Evolutionary conservation across 2,329 filamentous ascomycete species (phyloP).

Genomic region (Cladosporium sphaerospermum): DNA sequence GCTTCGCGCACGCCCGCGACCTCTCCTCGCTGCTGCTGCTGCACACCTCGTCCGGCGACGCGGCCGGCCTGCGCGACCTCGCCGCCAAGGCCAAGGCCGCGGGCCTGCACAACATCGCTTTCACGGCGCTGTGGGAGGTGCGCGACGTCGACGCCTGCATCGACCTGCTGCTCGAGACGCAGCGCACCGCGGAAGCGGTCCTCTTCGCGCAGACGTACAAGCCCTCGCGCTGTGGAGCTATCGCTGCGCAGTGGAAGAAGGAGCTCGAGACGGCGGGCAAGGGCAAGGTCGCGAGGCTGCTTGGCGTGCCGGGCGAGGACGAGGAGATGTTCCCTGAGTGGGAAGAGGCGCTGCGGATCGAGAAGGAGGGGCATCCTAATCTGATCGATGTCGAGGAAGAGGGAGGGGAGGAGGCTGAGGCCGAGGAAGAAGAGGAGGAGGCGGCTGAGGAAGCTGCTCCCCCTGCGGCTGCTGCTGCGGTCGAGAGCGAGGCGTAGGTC

Average conservation of each 20-base stretch:
- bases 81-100: constrained; percentile 68
- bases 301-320: constrained; percentile 64
- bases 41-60: constrained; percentile 78
- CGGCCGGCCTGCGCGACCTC: constrained; percentile 64
- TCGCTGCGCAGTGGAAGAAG: constrained; percentile 76
- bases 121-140: constrained; percentile 82
- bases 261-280: constrained; percentile 79
- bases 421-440: constrained; percentile 44
- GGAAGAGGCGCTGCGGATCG: constrained; percentile 81
- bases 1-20: constrained; percentile 86
- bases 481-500: constrained; percentile 2
- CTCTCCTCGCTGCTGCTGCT: constrained; percentile 82
- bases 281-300: constrained; percentile 71
- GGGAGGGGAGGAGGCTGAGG: constrained; percentile 41
- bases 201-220: constrained; percentile 95
- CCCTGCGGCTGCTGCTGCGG: background rate
- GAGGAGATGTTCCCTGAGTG: constrained; percentile 88
- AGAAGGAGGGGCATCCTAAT: constrained; percentile 57
- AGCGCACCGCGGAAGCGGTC: constrained; percentile 75
- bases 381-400: constrained; percentile 35
- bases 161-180: constrained; percentile 70
- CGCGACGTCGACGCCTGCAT: constrained; percentile 78
- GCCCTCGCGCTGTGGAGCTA: constrained; percentile 63
- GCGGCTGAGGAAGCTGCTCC: background rate
- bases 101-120: constrained; percentile 86